Base-by-base conservation (phyloP, 441 rosid genomes). In the Mallotus japonicus region DNA sequence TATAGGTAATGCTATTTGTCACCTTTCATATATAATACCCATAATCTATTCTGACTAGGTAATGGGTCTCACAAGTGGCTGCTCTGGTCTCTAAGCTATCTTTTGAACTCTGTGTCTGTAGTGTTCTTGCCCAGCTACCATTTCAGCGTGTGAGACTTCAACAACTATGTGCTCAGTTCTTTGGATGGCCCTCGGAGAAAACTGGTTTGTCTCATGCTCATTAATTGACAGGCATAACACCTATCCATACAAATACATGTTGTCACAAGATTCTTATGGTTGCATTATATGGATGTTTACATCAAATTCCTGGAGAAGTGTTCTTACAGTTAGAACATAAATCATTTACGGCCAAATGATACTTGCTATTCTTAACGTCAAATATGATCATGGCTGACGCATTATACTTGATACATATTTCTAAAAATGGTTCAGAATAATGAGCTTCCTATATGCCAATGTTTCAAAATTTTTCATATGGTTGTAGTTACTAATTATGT, bases 171-270 rank as follows among this genome's bases (percentile, higher is more conserved):
- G 76, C 80, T 60, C 80, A 85, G 82, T 87, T 82, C 80, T 88
- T 95, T 78, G 90, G 79, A 65, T 95, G 99, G 99, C 85, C 93
- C 63, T 87, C 96, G 51, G 95, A 89, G 83, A 89, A 84, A 83
- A 90, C 98, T 87, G 96, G 99, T 95, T 62, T 51, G 13, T 40
- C 68, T 37, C 76, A 70, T 80, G n/a, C 72, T 65, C 62, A 77
- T 28, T 8, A 64, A 37, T 49, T 34, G 22, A 24, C 65, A 42
- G 69, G 14, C 15, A 37, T 50, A 50, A 2, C 34, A 16, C 22
- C 8, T 44, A 24, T 20, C 32, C 55, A 12, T 49, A 3, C 11
- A 62, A 28, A n/a, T 14, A 37, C 24, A 34, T 49, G 54, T 62
- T 15, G 32, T 16, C 6, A 63, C 58, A 28, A 62, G 50, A 46